Base-by-base conservation (phyloP, 345 rosid genomes). In the Cardamine resedifolia region DNA sequence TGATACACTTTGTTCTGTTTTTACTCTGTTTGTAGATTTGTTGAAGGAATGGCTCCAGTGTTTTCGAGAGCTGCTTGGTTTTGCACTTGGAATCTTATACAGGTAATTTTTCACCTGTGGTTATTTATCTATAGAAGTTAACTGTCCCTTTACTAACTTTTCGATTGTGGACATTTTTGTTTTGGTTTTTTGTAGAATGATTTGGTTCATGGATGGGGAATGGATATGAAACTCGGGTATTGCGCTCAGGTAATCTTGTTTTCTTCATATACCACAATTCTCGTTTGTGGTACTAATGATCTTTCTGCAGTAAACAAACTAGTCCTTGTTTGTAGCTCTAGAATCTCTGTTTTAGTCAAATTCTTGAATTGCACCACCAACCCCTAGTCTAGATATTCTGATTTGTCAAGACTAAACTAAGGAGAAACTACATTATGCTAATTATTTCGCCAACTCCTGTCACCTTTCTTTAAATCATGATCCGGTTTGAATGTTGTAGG, bases 41-140 rank as follows among this genome's bases (percentile, higher is more conserved):
- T 96, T 52, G 99, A 96, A 80, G 99, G 99, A 34, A 96, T 96
- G 99, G 99, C 99, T 78, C 99, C 99, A 0, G 99, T 96, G 38
- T 90, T 96, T 72, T 90, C 98, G 27, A 90, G 96, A 83, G 80
- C 92, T 78, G 98, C 99, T 78, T 96, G 99, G 99, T 85, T 84
- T 72, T 96, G 99, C 79, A 81, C 99, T 67, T 96, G 99, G 99
- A 95, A 96, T 86, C 98, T 96, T 64, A 86, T 96, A 81, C 99
- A 96, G 89, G 99, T 96, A 78, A 68, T 10, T 15, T 15, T 30
- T 11, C 66, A 7, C 30, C 2, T 60, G 57, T 9, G n/a, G 39
- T 21, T 59, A 24, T 24, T 23, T 16, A 57, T 31, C 6, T 0
- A 12, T 48, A 65, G 6, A 39, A 58, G 19, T 23, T n/a, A 33